A percentile compares a stretch with the other conserved stretches of the same genome.
Conservation (phyloP, 805 yeast genomes). For the Deakozyma indianensis region DNA sequence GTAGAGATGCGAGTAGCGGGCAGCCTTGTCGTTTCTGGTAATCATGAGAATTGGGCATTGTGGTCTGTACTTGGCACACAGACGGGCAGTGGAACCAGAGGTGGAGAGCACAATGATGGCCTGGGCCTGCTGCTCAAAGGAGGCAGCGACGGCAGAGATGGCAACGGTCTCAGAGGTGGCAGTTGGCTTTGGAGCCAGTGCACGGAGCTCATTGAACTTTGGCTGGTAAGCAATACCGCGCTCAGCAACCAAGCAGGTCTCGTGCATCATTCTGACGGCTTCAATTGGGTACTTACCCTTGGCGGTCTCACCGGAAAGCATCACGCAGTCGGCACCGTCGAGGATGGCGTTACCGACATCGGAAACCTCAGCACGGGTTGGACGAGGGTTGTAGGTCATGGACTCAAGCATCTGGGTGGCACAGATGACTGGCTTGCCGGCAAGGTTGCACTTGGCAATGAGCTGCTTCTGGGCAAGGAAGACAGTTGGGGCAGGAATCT, state of each 20-base stretch:
- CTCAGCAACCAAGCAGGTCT: slow-evolving; percentile 92
- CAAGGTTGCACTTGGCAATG: slow-evolving; percentile 97
- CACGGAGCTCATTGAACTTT: slow-evolving; percentile 76
- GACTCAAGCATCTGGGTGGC: slow-evolving; percentile 99
- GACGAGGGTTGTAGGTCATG: slow-evolving; percentile 99
- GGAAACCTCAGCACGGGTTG: slow-evolving; percentile 98
- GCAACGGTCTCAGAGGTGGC: slow-evolving; percentile 94
- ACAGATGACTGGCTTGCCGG: slow-evolving; percentile 98
- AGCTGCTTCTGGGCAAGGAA: slow-evolving; percentile 97
- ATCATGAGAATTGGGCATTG: slow-evolving; percentile 95
- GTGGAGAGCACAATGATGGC: slow-evolving; percentile 95
- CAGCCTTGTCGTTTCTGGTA: slow-evolving; percentile 86
- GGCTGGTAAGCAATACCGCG: slow-evolving; percentile 82
- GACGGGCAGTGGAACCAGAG: slow-evolving; percentile 89
- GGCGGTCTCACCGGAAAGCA: slow-evolving; percentile 99
- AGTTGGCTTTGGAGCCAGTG: slow-evolving; percentile 75
- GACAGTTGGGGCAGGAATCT: slow-evolving; percentile 98
- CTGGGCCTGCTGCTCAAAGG: slow-evolving; percentile 91
- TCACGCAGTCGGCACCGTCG: slow-evolving; percentile 99
- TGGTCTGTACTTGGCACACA: slow-evolving; percentile 96
- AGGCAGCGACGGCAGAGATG: slow-evolving; percentile 90
- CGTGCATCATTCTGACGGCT: slow-evolving; percentile 98
- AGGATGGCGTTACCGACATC: slow-evolving; percentile 98
- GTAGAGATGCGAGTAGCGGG: slow-evolving; percentile 90
- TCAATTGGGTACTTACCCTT: slow-evolving; percentile 97